These are phyloP conservation scores for Cicer pinnatifidum DNA, from an alignment of 306 rosid genomes.

Conservation along the genomic window DNA sequence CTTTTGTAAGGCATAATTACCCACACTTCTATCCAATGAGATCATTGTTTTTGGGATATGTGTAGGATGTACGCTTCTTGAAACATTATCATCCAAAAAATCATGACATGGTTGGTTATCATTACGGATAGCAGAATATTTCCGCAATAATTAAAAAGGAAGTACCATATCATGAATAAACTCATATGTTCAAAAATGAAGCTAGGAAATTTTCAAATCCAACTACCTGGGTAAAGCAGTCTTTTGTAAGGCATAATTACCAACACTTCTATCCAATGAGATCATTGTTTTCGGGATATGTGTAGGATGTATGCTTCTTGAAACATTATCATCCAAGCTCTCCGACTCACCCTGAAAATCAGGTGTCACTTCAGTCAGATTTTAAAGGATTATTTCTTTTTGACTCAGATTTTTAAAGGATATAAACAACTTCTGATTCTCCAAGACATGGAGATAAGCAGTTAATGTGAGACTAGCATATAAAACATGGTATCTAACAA, in stretches of 20 bases:
- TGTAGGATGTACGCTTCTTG: conserved; percentile 61
- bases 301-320: conserved; percentile 60
- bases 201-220: conserved; percentile 21
- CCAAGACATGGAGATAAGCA: conserved; percentile 8
- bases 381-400: background rate
- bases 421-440: conserved; percentile 38
- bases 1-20: conserved; percentile 60
- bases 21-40: conserved; percentile 62
- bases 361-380: conserved; percentile 46
- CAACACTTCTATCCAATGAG: conserved; percentile 62
- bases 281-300: conserved; percentile 56
- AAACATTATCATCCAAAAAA: conserved; percentile 60
- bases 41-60: conserved; percentile 56
- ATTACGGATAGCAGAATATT: too few relatives aligned
- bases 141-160: background rate
- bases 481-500: conserved; percentile 23
- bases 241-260: conserved; percentile 60
- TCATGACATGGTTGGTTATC: too few relatives aligned
- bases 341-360: conserved; percentile 61
- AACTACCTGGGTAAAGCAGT: conserved; percentile 70
- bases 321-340: conserved; percentile 59
- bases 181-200: conserved; percentile 9
- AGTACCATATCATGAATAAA: conserved; percentile 17
- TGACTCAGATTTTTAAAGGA: background rate
- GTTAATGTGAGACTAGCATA: conserved; percentile 38